These are phyloP conservation scores for Gnetum montanum DNA, from an alignment of 75 land plant species.

Conservation along the genomic window DNA sequence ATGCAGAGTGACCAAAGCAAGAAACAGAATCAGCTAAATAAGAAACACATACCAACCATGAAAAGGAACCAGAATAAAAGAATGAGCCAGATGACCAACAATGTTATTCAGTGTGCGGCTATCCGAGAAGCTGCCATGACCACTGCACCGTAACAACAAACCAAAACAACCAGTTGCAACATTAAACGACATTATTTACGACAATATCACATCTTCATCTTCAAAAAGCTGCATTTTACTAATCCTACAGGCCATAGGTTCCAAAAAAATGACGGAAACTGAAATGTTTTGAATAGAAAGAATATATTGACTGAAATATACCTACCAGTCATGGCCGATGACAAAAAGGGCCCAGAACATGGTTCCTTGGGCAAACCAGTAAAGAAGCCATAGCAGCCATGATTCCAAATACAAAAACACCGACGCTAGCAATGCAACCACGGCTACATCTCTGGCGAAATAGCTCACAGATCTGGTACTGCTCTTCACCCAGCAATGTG, in stretches of 20 bases:
- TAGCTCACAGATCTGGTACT: slow-evolving; percentile 80
- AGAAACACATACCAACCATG: slow-evolving; percentile 98
- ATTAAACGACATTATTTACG: too few species aligned
- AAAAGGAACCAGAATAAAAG: slow-evolving; percentile 83
- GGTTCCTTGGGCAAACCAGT: slow-evolving; percentile 90
- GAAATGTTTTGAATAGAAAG: too few species aligned
- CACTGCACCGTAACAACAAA: slow-evolving; percentile 36
- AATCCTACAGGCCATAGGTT: too few species aligned
- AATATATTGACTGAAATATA: not conserved
- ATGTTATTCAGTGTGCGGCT: slow-evolving; percentile 51
- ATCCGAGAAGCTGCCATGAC: slow-evolving; percentile 92
- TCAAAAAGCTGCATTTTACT: too few species aligned
- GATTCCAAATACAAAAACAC: slow-evolving; percentile 54
- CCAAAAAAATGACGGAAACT: too few species aligned
- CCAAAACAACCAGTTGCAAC: not conserved
- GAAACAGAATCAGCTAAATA: too few species aligned
- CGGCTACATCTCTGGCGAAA: slow-evolving; percentile 66
- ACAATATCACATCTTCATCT: too few species aligned
- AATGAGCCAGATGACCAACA: slow-evolving; percentile 77
- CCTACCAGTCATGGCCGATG: slow-evolving; percentile 93
- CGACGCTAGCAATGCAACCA: slow-evolving; percentile 64
- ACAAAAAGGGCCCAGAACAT: slow-evolving; percentile 99
- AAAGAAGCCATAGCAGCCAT: slow-evolving; percentile 82
- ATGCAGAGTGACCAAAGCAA: too few species aligned
- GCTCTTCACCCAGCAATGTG: slow-evolving; percentile 90